Evolutionary conservation across 148 eudicot genomes (phyloP).

Genomic region (Diospyros kaki): DNA sequence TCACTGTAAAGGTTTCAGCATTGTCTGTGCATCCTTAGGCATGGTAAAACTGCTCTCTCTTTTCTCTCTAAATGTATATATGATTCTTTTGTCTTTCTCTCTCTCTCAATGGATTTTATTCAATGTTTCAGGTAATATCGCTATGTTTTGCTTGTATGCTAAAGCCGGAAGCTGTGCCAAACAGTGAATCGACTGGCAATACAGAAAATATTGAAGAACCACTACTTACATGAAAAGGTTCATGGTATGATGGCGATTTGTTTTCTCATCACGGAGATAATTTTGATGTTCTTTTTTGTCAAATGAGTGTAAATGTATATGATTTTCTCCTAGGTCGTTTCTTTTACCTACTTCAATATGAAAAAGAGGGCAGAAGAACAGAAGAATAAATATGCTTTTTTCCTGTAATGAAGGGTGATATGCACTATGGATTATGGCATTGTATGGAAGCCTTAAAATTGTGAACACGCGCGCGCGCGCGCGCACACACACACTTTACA

Average conservation of each 20-base stretch:
- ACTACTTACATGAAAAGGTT: conserved; percentile 24
- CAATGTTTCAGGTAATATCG: conserved; percentile 41
- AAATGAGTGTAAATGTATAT: not conserved
- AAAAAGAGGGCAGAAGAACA: not conserved
- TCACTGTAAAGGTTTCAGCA: conserved; percentile 85
- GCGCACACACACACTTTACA: too few species aligned
- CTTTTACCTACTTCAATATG: not conserved
- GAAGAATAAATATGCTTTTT: not conserved
- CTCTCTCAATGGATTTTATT: not conserved
- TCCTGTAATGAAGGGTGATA: too few species aligned
- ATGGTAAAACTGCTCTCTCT: conserved; percentile 41
- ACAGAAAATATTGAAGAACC: conserved; percentile 32
- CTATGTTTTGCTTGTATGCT: conserved; percentile 45
- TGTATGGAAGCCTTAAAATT: not conserved
- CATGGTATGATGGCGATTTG: not conserved
- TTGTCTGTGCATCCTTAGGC: conserved; percentile 61
- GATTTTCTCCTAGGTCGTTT: not conserved
- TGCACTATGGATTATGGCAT: too few species aligned
- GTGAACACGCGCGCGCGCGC: too few species aligned
- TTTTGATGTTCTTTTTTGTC: not conserved
- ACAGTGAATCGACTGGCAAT: conserved; percentile 13
- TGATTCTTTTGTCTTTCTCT: too few species aligned
- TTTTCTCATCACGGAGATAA: not conserved
- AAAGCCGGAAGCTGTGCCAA: conserved; percentile 39
- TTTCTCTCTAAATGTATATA: not conserved